Conservation (phyloP, 1,284 basidiomycete species). For the Leucoagaricus sp. region DNA sequence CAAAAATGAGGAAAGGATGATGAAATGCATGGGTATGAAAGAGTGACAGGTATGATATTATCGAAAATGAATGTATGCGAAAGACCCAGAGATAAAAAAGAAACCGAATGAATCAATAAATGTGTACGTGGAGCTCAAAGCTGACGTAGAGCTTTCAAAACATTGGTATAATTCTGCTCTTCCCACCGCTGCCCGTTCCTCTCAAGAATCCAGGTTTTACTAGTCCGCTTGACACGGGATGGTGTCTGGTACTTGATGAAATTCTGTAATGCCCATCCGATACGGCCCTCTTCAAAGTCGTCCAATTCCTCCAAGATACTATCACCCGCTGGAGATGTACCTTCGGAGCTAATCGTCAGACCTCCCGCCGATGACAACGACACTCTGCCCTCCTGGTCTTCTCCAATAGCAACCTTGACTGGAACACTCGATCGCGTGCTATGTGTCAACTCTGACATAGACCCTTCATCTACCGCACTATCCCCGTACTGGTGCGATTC, state of each 20-base stretch:
- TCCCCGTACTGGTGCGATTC: neutral
- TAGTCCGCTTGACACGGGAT: slow-evolving; percentile 12
- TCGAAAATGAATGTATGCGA: neutral
- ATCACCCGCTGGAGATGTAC: neutral
- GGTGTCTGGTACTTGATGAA: slow-evolving; percentile 10
- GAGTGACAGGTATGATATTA: neutral
- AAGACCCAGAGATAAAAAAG: neutral
- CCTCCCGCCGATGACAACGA: neutral
- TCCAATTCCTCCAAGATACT: slow-evolving; percentile 8
- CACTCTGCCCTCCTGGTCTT: neutral
- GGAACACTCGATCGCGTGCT: neutral
- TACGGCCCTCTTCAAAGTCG: slow-evolving; percentile 11
- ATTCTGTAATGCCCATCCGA: slow-evolving; percentile 7
- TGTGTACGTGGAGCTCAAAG: slow-evolving; percentile 4
- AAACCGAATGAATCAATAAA: neutral
- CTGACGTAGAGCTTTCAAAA: slow-evolving; percentile 33
- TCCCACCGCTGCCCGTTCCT: slow-evolving; percentile 13
- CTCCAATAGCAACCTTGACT: neutral
- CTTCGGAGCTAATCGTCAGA: neutral
- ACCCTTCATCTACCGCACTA: neutral
- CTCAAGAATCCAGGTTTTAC: slow-evolving; percentile 15
- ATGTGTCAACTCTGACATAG: neutral
- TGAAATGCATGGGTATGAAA: neutral
- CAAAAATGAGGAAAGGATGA: neutral
- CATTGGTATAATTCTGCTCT: slow-evolving; percentile 13